A percentile compares a stretch with the other conserved stretches of the same genome.
phyloP scores from a whole-genome alignment of 2,329 filamentous ascomycete genomes.

The Diaporthe capsici region DNA sequence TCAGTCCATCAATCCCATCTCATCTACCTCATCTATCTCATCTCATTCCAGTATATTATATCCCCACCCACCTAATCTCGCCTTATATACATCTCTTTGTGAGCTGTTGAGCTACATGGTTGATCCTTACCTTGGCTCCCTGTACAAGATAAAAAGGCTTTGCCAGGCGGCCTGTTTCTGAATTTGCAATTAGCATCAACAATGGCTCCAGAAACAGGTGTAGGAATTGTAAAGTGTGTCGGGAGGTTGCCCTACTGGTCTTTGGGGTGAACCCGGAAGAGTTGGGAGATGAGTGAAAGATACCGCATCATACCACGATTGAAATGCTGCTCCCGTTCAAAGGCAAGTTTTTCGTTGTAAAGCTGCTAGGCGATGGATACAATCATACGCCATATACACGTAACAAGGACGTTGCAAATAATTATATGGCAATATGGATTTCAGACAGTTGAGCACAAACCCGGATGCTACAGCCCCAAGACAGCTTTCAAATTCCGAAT shows the following conservation, averaged over 20 bases:
- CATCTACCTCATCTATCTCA: slow-evolving; percentile 2
- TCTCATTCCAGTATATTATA: not conserved
- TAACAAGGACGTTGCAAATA: not conserved
- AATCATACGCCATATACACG: not conserved
- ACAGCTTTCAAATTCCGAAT: not conserved
- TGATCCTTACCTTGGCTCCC: not conserved
- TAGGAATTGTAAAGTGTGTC: not conserved
- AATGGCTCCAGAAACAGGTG: not conserved
- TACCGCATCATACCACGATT: not conserved
- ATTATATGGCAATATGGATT: not conserved
- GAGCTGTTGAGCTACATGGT: not conserved
- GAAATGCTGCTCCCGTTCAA: not conserved
- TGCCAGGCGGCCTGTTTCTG: not conserved
- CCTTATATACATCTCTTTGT: not conserved
- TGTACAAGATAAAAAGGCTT: not conserved
- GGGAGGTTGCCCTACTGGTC: not conserved
- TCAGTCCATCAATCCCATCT: not conserved
- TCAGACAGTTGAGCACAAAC: not conserved
- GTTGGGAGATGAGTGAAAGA: not conserved
- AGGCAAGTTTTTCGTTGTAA: not conserved
- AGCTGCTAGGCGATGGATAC: not conserved
- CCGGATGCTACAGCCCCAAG: not conserved
- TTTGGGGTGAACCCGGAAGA: not conserved
- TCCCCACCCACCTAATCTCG: not conserved
- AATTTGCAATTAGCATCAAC: too few relatives aligned